phyloP scores from a whole-genome alignment of 805 yeast species.

The Saturnispora dispora region DNA sequence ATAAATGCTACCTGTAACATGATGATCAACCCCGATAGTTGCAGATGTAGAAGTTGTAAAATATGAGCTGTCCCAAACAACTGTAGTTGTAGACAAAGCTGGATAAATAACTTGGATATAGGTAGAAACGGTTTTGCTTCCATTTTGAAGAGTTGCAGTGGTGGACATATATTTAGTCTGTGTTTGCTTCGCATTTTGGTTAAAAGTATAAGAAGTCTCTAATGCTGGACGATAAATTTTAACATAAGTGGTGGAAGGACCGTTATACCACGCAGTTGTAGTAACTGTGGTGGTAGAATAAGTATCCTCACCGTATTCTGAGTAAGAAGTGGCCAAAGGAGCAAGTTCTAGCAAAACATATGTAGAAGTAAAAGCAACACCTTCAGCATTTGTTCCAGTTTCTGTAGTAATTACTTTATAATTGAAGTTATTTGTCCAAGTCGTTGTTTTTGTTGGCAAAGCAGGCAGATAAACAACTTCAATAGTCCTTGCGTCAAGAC shows the following conservation, averaged over 20 bases:
- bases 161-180: neutral
- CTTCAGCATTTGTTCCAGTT: neutral
- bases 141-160: neutral
- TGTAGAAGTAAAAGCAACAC: neutral
- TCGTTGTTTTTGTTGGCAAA: slow-evolving; percentile 1
- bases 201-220: neutral
- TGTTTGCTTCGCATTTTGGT: neutral
- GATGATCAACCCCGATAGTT: neutral
- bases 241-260: neutral
- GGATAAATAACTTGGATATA: slow-evolving; percentile 1
- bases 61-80: slow-evolving; percentile 1
- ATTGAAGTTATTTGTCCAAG: slow-evolving; percentile 1
- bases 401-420: neutral
- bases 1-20: slow-evolving; percentile 1
- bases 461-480: slow-evolving; percentile 2
- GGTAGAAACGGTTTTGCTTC: neutral
- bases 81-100: slow-evolving; percentile 1
- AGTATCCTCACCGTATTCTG: neutral
- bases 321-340: slow-evolving; percentile 1
- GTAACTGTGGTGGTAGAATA: neutral
- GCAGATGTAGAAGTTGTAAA: neutral
- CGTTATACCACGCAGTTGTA: neutral
- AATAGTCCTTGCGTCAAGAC: neutral
- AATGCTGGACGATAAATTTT: slow-evolving; percentile 3
- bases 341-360: neutral